These are phyloP conservation scores for Pleodorina starrii DNA, from an alignment of 139 green algal genomes.

Conservation along the genomic window DNA sequence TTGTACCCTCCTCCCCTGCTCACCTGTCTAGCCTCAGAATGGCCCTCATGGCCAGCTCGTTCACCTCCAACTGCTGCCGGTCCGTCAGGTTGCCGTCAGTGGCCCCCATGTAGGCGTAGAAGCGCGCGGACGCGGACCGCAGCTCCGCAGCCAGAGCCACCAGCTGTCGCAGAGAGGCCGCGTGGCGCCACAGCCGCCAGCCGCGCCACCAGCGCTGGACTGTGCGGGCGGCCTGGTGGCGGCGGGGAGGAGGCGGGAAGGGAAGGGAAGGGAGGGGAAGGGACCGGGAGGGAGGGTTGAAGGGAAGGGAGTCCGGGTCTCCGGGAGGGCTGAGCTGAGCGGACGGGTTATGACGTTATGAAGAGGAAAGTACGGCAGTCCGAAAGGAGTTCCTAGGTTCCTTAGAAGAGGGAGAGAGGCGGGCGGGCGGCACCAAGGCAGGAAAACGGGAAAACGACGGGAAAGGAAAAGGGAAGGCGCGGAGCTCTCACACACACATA, in stretches of 20 bases:
- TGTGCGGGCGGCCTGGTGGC: constrained; percentile 18
- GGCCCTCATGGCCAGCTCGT: constrained; percentile 61
- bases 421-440: too few relatives aligned
- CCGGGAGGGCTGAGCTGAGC: neutral
- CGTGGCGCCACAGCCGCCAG: constrained; percentile 32
- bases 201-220: constrained; percentile 32
- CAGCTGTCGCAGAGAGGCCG: constrained; percentile 3
- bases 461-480: too few relatives aligned
- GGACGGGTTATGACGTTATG: too few relatives aligned
- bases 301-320: neutral
- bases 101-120: constrained; percentile 17
- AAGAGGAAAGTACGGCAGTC: too few relatives aligned
- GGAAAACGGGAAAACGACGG: too few relatives aligned
- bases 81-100: constrained; percentile 7
- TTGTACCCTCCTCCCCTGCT: too few relatives aligned
- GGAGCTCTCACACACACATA: neutral
- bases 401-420: too few relatives aligned
- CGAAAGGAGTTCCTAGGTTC: neutral
- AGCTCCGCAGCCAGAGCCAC: neutral
- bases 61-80: constrained; percentile 60
- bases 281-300: neutral
- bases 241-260: neutral
- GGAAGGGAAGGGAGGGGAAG: neutral
- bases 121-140: neutral
- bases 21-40: constrained; percentile 58